Evolutionary conservation across 2,329 filamentous ascomycete species (phyloP).

Genomic region (Trichoderma simmonsii): DNA sequence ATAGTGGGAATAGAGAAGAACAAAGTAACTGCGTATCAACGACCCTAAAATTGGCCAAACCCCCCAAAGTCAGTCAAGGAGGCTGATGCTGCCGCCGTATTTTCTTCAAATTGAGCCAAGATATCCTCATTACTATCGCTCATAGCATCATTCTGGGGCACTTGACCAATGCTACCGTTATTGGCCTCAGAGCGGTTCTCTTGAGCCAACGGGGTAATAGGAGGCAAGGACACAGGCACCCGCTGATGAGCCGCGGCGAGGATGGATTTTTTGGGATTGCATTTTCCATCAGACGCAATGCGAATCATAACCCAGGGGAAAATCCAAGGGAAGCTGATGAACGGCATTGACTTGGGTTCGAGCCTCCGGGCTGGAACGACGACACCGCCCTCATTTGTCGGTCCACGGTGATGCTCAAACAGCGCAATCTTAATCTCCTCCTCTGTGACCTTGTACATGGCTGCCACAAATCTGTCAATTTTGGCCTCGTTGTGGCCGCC

Average conservation of each 20-base stretch:
- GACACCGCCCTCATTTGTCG: slow-evolving; percentile 35
- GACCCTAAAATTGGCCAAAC: not conserved
- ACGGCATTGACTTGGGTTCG: slow-evolving; percentile 58
- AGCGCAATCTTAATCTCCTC: slow-evolving; percentile 63
- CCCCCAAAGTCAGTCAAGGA: not conserved
- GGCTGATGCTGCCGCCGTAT: not conserved
- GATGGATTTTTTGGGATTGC: slow-evolving; percentile 24
- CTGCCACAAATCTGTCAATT: slow-evolving; percentile 72
- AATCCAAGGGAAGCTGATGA: slow-evolving; percentile 94
- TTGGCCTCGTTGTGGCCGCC: slow-evolving; percentile 55
- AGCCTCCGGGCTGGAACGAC: slow-evolving; percentile 22
- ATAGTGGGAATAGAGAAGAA: not conserved
- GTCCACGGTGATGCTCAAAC: slow-evolving; percentile 36
- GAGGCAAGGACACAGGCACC: not conserved
- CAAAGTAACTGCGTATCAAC: not conserved
- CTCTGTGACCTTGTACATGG: slow-evolving; percentile 83
- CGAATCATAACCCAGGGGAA: slow-evolving; percentile 60
- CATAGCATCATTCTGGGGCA: not conserved
- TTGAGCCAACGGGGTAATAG: not conserved
- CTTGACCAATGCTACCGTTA: not conserved
- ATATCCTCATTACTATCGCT: not conserved
- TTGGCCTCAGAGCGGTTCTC: not conserved
- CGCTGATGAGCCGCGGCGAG: slow-evolving; percentile 20
- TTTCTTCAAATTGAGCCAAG: not conserved
- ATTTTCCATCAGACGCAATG: slow-evolving; percentile 29